phyloP scores from a whole-genome alignment of 495 filamentous ascomycete genomes.

The Halenospora varia region DNA sequence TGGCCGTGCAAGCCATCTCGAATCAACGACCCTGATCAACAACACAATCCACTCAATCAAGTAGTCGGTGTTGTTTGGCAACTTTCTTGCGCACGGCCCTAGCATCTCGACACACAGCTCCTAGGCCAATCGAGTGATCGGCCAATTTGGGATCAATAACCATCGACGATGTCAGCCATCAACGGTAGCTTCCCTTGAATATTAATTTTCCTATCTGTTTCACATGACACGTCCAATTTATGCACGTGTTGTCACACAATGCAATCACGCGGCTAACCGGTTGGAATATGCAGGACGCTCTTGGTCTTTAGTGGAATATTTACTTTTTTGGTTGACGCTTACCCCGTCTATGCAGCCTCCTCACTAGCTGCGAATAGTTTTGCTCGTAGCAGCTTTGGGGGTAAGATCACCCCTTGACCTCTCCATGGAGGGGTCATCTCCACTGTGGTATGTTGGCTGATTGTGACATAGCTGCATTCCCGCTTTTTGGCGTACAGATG shows the following conservation, averaged over 20 bases:
- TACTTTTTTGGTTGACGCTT: conserved; percentile 93
- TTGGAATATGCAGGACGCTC: conserved; percentile 51
- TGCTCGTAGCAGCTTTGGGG: conserved; percentile 76
- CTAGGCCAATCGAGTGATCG: background rate
- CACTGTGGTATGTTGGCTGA: conserved; percentile 13
- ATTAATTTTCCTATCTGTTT: background rate
- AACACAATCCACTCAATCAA: background rate
- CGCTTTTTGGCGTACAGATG: conserved; percentile 48
- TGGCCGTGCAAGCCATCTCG: background rate
- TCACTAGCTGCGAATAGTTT: conserved; percentile 89
- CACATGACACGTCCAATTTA: background rate
- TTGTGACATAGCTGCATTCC: conserved; percentile 35
- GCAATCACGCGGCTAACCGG: conserved; percentile 16
- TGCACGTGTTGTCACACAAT: conserved; percentile 12
- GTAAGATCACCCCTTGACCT: conserved; percentile 49
- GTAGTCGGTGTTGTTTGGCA: background rate
- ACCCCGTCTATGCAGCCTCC: conserved; percentile 83
- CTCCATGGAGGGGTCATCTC: conserved; percentile 1
- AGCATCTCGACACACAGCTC: background rate
- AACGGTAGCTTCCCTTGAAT: background rate
- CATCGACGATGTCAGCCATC: background rate
- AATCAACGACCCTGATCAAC: background rate
- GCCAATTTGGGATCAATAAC: background rate
- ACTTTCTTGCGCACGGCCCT: background rate
- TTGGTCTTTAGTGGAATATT: conserved; percentile 84